Base-by-base conservation (phyloP, 2,329 filamentous ascomycete species). In the Periconia macrospinosa region DNA sequence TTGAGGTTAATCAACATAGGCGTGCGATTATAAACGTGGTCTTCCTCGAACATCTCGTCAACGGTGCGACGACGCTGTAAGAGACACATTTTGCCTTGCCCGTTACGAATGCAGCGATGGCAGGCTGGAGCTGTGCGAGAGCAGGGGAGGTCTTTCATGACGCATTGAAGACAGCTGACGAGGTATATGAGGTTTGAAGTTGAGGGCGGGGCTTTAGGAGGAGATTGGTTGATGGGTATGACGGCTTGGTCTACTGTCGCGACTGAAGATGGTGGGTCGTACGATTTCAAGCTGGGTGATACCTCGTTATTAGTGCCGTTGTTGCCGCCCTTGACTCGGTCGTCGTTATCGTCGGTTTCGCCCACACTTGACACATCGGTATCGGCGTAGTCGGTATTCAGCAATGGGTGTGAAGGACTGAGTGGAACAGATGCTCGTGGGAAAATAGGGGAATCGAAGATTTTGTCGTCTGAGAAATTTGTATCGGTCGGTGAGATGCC, bases 111-210 rank as follows among this genome's bases (percentile, higher is more conserved):
- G 49, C 70, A 72, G 8, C 70, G 67, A 0, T 61, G 58, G 47
- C 69, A 73, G 33, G 48, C 19, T 0, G 70, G 68, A 9, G 55
- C 46, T 1, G 60, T 69, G 23, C 68, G 58, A 0, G 68, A 71
- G 51, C 70, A 73, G 9, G 63, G 61, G 2, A 73, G 58, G 2
- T 47, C 37, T 1, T 56, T 48, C 18, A 66, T 58, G 1, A 55
- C 63, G 55, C 70, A 73, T 53, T 72, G 67, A 0, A 66, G 55
- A 18, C 70, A 73, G 3, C 69, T 70, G 7, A 60, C 63, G 6
- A 73, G 41, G 30, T 45, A 61, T 1, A 69, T 55, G n/a, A 66
- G 46, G 14, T 54, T 55, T 1, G 57, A 50, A 10, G 33, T 33
- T 6, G 35, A 35, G 2, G 18, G 46, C 9, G 35, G 33, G 6